These are phyloP conservation scores for Verbena officinalis DNA, from an alignment of 257 asterid genomes.

Conservation along the genomic window DNA sequence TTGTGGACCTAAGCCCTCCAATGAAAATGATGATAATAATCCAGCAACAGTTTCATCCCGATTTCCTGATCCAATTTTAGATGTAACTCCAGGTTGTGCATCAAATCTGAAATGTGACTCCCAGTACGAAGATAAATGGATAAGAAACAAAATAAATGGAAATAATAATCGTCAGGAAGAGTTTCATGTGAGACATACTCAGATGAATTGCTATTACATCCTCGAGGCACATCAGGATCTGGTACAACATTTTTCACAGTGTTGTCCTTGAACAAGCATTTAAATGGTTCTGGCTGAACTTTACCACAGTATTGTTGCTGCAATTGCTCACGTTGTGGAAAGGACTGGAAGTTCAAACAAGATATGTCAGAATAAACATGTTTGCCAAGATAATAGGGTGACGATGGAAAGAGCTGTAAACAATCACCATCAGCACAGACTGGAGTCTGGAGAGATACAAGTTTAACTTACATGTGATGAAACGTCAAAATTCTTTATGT, in stretches of 20 bases:
- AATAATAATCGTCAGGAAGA: conserved; percentile 5
- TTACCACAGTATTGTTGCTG: conserved; percentile 71
- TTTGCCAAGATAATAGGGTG: conserved; percentile 17
- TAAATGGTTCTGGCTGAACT: conserved; percentile 51
- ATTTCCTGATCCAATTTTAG: conserved; percentile 86
- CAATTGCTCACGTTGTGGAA: conserved; percentile 76
- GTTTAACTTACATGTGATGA: conserved; percentile 71
- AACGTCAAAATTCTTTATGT: conserved; percentile 59
- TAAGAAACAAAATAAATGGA: conserved; percentile 17
- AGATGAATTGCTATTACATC: conserved; percentile 77
- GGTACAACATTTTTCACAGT: conserved; percentile 65
- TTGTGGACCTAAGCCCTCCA: conserved; percentile 78
- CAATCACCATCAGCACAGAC: conserved; percentile 16
- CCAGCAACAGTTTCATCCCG: conserved; percentile 79
- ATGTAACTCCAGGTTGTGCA: conserved; percentile 67
- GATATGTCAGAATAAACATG: background rate
- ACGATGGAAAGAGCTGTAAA: conserved; percentile 17
- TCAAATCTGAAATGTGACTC: conserved; percentile 70
- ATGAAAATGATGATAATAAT: conserved; percentile 59
- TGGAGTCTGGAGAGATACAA: conserved; percentile 10
- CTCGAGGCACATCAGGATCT: conserved; percentile 88
- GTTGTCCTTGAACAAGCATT: conserved; percentile 59
- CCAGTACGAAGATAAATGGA: conserved; percentile 22
- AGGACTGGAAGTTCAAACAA: conserved; percentile 35
- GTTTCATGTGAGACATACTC: conserved; percentile 62